A percentile compares a stretch with the other conserved stretches of the same genome.
These are phyloP conservation scores for Pochonia chlamydosporia DNA, from an alignment of 2,329 filamentous ascomycete genomes.

Conservation along the genomic window DNA sequence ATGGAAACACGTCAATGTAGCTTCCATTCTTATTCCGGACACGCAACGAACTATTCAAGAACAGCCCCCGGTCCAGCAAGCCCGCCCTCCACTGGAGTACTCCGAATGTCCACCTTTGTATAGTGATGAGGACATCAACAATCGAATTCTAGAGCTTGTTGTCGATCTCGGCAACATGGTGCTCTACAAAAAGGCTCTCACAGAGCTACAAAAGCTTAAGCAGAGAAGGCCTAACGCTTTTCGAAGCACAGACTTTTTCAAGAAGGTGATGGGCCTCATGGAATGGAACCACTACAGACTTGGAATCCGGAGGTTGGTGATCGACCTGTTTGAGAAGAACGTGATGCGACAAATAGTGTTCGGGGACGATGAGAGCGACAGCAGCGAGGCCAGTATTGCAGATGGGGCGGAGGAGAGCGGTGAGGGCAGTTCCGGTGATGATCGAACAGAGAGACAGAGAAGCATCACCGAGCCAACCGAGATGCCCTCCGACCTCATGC, in stretches of 20 bases:
- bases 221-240: conserved; percentile 70
- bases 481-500: conserved; percentile 25
- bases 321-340: conserved; percentile 89
- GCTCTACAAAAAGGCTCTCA: conserved; percentile 78
- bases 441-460: conserved; percentile 52
- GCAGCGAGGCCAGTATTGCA: conserved; percentile 50
- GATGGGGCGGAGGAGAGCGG: conserved; percentile 51
- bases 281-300: conserved; percentile 88
- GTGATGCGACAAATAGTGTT: conserved; percentile 82
- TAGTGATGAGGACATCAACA: conserved; percentile 59
- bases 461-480: conserved; percentile 42
- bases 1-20: conserved; percentile 48
- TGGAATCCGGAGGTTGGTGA: conserved; percentile 79
- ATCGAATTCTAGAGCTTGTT: conserved; percentile 78
- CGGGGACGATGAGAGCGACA: conserved; percentile 61
- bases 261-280: conserved; percentile 75
- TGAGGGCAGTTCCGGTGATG: conserved; percentile 40
- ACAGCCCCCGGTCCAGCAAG: conserved; percentile 35
- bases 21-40: conserved; percentile 40
- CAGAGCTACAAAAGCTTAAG: conserved; percentile 76
- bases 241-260: conserved; percentile 70
- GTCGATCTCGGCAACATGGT: conserved; percentile 91
- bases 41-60: conserved; percentile 47
- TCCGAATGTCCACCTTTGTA: conserved; percentile 38
- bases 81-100: conserved; percentile 37